Evolutionary conservation across 164 flowering plant species (phyloP).

Genomic region (Vitis rupestris): DNA sequence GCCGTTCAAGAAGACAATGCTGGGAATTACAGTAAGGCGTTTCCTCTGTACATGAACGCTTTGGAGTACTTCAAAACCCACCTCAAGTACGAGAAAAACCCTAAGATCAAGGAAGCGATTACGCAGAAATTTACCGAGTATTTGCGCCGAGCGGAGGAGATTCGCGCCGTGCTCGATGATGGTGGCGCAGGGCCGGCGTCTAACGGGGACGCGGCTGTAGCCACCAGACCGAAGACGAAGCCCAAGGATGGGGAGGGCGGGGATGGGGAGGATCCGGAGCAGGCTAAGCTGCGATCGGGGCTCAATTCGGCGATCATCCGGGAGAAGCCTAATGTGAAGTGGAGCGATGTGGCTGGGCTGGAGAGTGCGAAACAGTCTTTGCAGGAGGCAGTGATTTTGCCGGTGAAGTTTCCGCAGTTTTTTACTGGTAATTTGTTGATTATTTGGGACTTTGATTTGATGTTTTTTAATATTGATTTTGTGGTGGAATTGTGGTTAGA

Average conservation of each 20-base stretch:
- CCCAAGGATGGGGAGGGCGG: slow-evolving; percentile 67
- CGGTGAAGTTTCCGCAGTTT: slow-evolving; percentile 95
- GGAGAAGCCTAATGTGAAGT: slow-evolving; percentile 96
- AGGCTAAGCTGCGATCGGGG: slow-evolving; percentile 78
- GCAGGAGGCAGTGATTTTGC: slow-evolving; percentile 96
- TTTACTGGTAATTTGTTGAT: slow-evolving; percentile 62
- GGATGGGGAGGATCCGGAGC: slow-evolving; percentile 88
- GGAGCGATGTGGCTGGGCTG: slow-evolving; percentile 96
- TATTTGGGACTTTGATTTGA: not conserved
- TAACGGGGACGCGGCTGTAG: slow-evolving; percentile 84
- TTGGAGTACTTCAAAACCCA: slow-evolving; percentile 94
- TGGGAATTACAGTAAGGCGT: slow-evolving; percentile 90
- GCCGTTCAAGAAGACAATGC: slow-evolving; percentile 97
- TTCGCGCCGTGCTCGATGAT: slow-evolving; percentile 83
- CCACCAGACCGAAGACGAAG: slow-evolving; percentile 76
- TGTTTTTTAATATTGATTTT: not conserved
- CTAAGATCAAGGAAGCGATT: slow-evolving; percentile 87
- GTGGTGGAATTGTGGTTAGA: too few relatives aligned
- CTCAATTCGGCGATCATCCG: slow-evolving; percentile 87
- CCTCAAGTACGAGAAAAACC: slow-evolving; percentile 93
- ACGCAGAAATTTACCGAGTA: slow-evolving; percentile 96
- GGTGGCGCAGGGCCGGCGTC: slow-evolving; percentile 77
- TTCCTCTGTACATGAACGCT: slow-evolving; percentile 94
- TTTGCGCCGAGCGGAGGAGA: slow-evolving; percentile 96
- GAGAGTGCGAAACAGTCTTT: slow-evolving; percentile 97